Conservation (phyloP, 768 basidiomycete species). For the Pleurotus salmoneostramineus region DNA sequence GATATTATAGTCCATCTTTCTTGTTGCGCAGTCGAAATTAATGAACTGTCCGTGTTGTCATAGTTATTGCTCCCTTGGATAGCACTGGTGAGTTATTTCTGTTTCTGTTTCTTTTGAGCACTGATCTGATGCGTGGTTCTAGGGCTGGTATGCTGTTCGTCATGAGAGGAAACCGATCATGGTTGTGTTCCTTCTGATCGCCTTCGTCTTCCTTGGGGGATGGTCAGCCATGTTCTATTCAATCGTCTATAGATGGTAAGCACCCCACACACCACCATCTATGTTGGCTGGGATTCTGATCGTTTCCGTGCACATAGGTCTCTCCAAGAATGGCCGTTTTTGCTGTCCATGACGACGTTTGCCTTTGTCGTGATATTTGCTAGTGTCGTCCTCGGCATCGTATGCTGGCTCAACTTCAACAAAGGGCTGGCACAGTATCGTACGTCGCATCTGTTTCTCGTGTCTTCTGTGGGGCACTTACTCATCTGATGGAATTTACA, state of each 20-base stretch:
- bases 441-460: slow-evolving; percentile 24
- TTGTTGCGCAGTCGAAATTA: neutral
- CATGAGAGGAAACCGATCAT: slow-evolving; percentile 39
- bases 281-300: neutral
- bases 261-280: neutral
- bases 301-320: slow-evolving; percentile 29
- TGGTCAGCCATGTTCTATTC: slow-evolving; percentile 47
- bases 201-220: slow-evolving; percentile 28
- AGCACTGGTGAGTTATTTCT: slow-evolving; percentile 29
- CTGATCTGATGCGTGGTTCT: neutral
- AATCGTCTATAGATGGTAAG: slow-evolving; percentile 39
- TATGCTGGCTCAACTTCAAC: slow-evolving; percentile 50
- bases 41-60: neutral
- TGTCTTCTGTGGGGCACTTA: slow-evolving; percentile 5
- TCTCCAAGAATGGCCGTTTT: slow-evolving; percentile 43
- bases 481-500: slow-evolving; percentile 17
- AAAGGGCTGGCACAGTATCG: slow-evolving; percentile 54
- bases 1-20: neutral
- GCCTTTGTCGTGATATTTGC: slow-evolving; percentile 39
- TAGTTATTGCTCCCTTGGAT: slow-evolving; percentile 53
- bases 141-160: slow-evolving; percentile 55
- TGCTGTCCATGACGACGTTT: slow-evolving; percentile 39
- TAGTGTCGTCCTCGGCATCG: slow-evolving; percentile 39
- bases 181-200: slow-evolving; percentile 37
- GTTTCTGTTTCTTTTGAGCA: neutral